A percentile compares a stretch with the other conserved stretches of the same genome.
These are phyloP conservation scores for Backusella macrospora DNA, from an alignment of 192 early-diverging fungal genomes.

Conservation along the genomic window DNA sequence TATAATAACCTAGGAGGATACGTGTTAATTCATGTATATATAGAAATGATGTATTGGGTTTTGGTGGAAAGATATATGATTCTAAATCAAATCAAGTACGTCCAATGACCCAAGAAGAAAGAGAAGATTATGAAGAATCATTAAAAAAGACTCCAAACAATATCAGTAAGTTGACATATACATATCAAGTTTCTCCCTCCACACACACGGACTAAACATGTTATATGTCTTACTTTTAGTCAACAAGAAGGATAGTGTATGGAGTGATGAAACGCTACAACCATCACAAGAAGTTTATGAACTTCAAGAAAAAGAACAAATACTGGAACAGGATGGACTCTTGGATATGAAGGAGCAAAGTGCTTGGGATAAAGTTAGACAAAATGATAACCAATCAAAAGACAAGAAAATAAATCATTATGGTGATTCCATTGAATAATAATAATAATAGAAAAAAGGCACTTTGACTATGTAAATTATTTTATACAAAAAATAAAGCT, in stretches of 20 bases:
- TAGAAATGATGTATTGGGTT: constrained; percentile 10
- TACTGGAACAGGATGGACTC: background rate
- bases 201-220: no score
- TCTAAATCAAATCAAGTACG: background rate
- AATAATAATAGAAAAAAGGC: background rate
- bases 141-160: background rate
- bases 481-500: background rate
- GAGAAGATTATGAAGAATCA: background rate
- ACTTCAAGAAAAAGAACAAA: background rate
- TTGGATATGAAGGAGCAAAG: background rate
- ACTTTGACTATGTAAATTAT: background rate
- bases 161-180: background rate
- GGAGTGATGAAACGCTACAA: no score
- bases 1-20: background rate
- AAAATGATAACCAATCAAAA: background rate
- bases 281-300: no score
- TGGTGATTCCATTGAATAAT: background rate
- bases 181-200: no score
- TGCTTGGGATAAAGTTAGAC: constrained; percentile 1
- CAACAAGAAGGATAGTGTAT: no score
- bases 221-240: no score
- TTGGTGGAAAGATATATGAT: background rate
- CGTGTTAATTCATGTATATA: background rate
- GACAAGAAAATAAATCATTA: background rate
- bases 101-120: background rate